These are phyloP conservation scores for Rhytidiadelphus loreus DNA, from an alignment of 225 moss, liverwort and hornwort species.

Conservation along the genomic window DNA sequence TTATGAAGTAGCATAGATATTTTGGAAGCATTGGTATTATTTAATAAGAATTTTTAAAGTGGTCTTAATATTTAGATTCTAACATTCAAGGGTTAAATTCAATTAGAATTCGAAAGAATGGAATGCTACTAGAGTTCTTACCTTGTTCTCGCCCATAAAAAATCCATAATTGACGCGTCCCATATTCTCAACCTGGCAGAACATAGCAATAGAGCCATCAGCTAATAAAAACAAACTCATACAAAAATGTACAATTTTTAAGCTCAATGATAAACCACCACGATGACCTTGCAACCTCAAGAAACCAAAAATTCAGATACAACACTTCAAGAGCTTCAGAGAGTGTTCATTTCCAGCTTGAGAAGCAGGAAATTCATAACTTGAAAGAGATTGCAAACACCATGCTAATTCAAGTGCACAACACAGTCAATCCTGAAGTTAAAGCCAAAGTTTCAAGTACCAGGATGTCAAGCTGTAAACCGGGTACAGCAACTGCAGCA, in stretches of 20 bases:
- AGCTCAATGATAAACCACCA: not conserved
- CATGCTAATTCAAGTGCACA: not conserved
- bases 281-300: not conserved
- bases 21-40: not conserved
- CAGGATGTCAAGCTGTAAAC: slow-evolving; percentile 77
- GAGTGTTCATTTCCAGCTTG: not conserved
- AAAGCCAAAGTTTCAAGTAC: slow-evolving; percentile 8
- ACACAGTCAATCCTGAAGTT: not conserved
- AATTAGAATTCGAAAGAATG: not conserved
- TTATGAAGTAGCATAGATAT: no score
- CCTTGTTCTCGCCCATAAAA: slow-evolving; percentile 65
- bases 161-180: slow-evolving; percentile 74
- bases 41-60: no score
- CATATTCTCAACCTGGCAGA: slow-evolving; percentile 76
- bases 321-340: not conserved
- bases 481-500: slow-evolving; percentile 46
- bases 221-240: not conserved
- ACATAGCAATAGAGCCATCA: not conserved
- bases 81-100: not conserved
- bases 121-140: not conserved
- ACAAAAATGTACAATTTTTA: not conserved
- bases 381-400: not conserved
- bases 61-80: not conserved
- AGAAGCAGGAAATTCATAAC: not conserved
- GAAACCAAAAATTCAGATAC: not conserved